phyloP scores from a whole-genome alignment of 495 filamentous ascomycete genomes.

The Podospora australis region DNA sequence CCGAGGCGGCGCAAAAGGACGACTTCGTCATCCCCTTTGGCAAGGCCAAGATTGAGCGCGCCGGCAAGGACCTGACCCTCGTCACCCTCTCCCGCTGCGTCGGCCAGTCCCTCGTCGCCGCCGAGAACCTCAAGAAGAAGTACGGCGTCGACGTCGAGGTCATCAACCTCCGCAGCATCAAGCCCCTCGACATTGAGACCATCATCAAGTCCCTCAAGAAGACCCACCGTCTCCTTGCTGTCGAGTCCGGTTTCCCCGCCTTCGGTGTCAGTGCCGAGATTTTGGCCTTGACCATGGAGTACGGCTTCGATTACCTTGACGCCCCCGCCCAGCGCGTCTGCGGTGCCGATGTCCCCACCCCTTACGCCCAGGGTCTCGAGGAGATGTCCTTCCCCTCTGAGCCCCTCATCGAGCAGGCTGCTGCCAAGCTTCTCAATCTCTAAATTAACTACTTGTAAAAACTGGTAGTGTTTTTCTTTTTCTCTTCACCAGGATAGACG shows the following conservation, averaged over 20 bases:
- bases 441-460: slow-evolving; percentile 7
- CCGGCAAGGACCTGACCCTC: slow-evolving; percentile 91
- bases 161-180: slow-evolving; percentile 94
- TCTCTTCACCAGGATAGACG: too few species aligned
- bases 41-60: slow-evolving; percentile 97
- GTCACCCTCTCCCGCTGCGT: slow-evolving; percentile 92
- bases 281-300: slow-evolving; percentile 90
- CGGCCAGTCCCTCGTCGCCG: slow-evolving; percentile 82
- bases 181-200: slow-evolving; percentile 90
- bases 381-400: slow-evolving; percentile 88
- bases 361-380: slow-evolving; percentile 84
- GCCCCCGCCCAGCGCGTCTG: slow-evolving; percentile 88
- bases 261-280: slow-evolving; percentile 91
- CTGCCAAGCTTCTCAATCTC: slow-evolving; percentile 78
- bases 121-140: slow-evolving; percentile 84
- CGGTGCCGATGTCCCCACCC: slow-evolving; percentile 92
- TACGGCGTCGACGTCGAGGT: slow-evolving; percentile 96
- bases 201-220: slow-evolving; percentile 98
- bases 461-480: not conserved
- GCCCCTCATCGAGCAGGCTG: slow-evolving; percentile 71
- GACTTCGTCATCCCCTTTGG: slow-evolving; percentile 96
- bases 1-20: slow-evolving; percentile 84
- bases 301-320: slow-evolving; percentile 94
- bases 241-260: slow-evolving; percentile 93
- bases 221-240: slow-evolving; percentile 83